A percentile compares a stretch with the other conserved stretches of the same genome.
These are phyloP conservation scores for Fusarium tjaetaba DNA, from an alignment of 2,329 filamentous ascomycete genomes.

Conservation along the genomic window DNA sequence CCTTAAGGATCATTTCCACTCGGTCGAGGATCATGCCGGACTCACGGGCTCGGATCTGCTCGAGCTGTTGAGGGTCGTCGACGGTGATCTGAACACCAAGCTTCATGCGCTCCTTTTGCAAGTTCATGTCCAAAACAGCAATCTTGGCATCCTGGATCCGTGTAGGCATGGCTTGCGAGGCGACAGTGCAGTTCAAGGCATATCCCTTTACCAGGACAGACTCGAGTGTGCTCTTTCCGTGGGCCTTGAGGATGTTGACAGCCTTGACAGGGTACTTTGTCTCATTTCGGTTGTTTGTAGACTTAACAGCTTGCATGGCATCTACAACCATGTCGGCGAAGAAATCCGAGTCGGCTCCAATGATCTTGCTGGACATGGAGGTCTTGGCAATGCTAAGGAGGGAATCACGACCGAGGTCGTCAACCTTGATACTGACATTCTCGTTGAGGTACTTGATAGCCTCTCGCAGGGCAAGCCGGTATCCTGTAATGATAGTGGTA, in stretches of 20 bases:
- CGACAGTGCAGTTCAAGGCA: conserved; percentile 97
- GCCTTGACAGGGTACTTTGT: conserved; percentile 98
- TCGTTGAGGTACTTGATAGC: conserved; percentile 99
- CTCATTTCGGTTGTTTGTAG: conserved; percentile 89
- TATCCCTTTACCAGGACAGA: conserved; percentile 95
- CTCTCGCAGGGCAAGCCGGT: conserved; percentile 93
- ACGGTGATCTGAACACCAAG: conserved; percentile 98
- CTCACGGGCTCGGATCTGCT: conserved; percentile 95
- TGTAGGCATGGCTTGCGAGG: conserved; percentile 97
- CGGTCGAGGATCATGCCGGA: conserved; percentile 92
- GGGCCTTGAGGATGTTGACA: conserved; percentile 97
- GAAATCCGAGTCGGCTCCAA: conserved; percentile 94
- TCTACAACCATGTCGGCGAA: conserved; percentile 98
- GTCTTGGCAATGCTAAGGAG: conserved; percentile 97
- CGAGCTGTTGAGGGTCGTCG: conserved; percentile 94
- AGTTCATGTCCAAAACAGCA: conserved; percentile 95
- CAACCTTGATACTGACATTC: conserved; percentile 96
- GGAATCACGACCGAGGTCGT: conserved; percentile 88
- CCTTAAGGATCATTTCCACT: conserved; percentile 97
- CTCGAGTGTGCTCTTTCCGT: conserved; percentile 91
- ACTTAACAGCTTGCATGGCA: conserved; percentile 91
- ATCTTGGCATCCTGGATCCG: conserved; percentile 94
- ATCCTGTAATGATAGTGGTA: conserved; percentile 98
- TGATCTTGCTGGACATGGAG: conserved; percentile 99
- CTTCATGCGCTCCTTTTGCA: conserved; percentile 99